phyloP scores from a whole-genome alignment of 371 early-diverging fungal species.

The Rhizopus delemar region DNA sequence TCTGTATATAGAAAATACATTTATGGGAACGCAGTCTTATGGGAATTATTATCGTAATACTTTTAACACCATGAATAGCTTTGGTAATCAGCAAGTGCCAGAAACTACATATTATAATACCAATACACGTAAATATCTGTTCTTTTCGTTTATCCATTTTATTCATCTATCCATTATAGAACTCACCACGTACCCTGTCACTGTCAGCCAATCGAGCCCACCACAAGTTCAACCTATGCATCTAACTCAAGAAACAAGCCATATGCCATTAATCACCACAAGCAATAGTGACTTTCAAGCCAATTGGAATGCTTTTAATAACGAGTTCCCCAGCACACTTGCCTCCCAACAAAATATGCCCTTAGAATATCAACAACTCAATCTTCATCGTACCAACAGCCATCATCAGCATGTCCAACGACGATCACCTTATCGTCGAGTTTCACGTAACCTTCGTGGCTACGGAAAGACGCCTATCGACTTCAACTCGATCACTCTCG shows the following conservation, averaged over 20 bases:
- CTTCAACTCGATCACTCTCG: background rate
- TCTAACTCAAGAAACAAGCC: background rate
- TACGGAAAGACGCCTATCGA: conserved; percentile 1
- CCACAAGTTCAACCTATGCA: background rate
- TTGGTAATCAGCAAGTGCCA: background rate
- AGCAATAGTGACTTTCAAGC: background rate
- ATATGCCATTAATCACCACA: background rate
- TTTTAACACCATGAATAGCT: background rate
- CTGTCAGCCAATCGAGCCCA: background rate
- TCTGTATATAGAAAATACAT: background rate
- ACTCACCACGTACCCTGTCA: background rate
- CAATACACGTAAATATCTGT: background rate
- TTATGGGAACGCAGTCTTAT: background rate
- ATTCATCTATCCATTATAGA: background rate
- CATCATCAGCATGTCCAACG: background rate
- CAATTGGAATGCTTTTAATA: background rate
- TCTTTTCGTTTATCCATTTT: background rate
- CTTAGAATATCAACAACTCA: background rate
- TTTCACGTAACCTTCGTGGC: conserved; percentile 2
- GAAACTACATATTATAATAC: background rate
- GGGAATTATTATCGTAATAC: background rate
- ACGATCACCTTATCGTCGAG: background rate
- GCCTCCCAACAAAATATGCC: background rate
- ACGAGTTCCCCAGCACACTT: background rate
- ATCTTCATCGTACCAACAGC: background rate